Base-by-base conservation (phyloP, 2,329 filamentous ascomycete genomes). In the Penicillium decumbens region DNA sequence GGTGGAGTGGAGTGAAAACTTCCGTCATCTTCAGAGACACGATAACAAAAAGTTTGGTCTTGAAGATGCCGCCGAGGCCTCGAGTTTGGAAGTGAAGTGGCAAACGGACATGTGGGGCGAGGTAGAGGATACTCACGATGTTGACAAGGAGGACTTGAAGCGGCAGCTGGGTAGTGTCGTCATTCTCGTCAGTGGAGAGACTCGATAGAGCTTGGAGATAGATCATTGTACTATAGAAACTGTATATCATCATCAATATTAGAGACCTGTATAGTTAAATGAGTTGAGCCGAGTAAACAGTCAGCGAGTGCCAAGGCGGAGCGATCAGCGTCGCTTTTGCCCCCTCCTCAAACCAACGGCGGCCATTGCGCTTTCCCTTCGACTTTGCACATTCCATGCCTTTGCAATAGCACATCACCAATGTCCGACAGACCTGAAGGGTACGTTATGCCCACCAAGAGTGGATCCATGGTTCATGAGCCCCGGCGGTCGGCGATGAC, bases 71-170 rank as follows among this genome's bases (percentile, higher is more conserved):
- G 84, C 88, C 0, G 77, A 80, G 62, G 85, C 87, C 12, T 84
- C 86, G 5, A 95, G 81, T 61, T 69, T 95, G 37, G 93, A 98
- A 75, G 89, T 95, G 13, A 79, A 82, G 56, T 96, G 89, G 85
- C 93, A 98, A 79, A 95, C 85, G 1, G 76, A 80, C 25, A 84
- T 87, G 71, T 97, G 93, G 92, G 93, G 93, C 7, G 91, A 95
- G 76, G 93, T 98, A 0, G 93, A 98, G 69, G 91, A 98, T 71
- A 95, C 91, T 25, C 93, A 98, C 72, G 93, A 98, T 75, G 93
- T 98, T 1, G 87, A 95, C 63, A 88, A 85, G 70, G 92, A 95
- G 71, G 93, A 98, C 70, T 61, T 97, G 57, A 81, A 83, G 65
- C 80, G 92, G 63, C 93, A 97, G 73, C 74, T 97, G 51, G 93